Evolutionary conservation across 768 basidiomycete genomes (phyloP).

Genomic region (Pleurotus giganteus): DNA sequence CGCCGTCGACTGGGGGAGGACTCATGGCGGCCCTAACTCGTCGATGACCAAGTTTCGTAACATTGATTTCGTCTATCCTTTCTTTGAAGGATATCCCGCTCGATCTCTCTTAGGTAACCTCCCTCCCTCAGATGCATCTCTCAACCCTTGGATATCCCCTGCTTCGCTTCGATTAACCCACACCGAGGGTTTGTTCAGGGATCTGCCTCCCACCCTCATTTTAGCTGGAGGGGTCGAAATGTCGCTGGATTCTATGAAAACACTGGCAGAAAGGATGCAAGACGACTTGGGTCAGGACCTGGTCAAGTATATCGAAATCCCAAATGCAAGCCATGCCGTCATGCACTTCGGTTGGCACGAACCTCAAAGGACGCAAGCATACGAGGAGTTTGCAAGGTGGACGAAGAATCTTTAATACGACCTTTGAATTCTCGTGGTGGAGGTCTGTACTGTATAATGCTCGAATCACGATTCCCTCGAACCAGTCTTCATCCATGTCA

Average conservation of each 20-base stretch:
- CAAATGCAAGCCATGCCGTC: slow-evolving; percentile 22
- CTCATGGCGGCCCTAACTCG: slow-evolving; percentile 18
- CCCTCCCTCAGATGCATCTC: slow-evolving; percentile 22
- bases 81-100: slow-evolving; percentile 17
- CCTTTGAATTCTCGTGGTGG: no score
- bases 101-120: slow-evolving; percentile 24
- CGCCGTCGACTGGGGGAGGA: slow-evolving; percentile 25
- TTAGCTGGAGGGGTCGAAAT: slow-evolving; percentile 31
- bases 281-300: slow-evolving; percentile 24
- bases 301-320: slow-evolving; percentile 11
- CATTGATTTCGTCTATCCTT: slow-evolving; percentile 21
- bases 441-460: no score
- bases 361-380: slow-evolving; percentile 22
- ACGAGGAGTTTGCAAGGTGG: slow-evolving; percentile 5
- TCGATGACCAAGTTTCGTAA: slow-evolving; percentile 16
- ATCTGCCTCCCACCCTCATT: slow-evolving; percentile 33
- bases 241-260: slow-evolving; percentile 26
- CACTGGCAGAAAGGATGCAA: slow-evolving; percentile 26
- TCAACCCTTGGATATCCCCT: slow-evolving; percentile 33
- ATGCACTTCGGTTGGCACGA: slow-evolving; percentile 19
- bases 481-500: not conserved
- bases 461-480: not conserved
- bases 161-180: slow-evolving; percentile 21
- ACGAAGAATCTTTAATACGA: slow-evolving; percentile 1
- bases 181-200: slow-evolving; percentile 21